Conservation (phyloP, 2,329 filamentous ascomycete genomes). For the Didymella exigua region DNA sequence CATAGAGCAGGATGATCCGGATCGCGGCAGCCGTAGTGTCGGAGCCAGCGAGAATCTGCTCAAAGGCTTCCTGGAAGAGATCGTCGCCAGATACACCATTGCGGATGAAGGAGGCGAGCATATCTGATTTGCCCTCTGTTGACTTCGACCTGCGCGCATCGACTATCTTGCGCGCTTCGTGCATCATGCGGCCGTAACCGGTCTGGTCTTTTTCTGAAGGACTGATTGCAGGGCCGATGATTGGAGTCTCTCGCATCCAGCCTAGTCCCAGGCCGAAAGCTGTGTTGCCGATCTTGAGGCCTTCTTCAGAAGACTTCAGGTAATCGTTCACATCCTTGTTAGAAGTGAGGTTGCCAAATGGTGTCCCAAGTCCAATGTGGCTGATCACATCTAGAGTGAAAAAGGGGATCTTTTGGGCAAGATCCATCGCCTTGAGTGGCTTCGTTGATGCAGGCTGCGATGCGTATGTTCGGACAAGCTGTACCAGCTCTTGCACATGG, state of each 20-base stretch:
- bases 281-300: constrained; percentile 36
- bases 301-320: constrained; percentile 52
- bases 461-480: constrained; percentile 58
- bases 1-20: constrained; percentile 58
- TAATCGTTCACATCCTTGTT: constrained; percentile 57
- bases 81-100: constrained; percentile 51
- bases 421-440: constrained; percentile 51
- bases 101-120: constrained; percentile 60
- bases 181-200: constrained; percentile 44
- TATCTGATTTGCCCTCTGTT: constrained; percentile 54
- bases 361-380: constrained; percentile 57
- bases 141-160: constrained; percentile 54
- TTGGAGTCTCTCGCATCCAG: constrained; percentile 32
- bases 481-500: constrained; percentile 54
- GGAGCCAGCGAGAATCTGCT: constrained; percentile 61
- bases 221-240: constrained; percentile 37
- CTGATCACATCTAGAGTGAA: constrained; percentile 64
- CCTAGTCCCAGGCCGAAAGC: constrained; percentile 35
- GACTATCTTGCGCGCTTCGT: constrained; percentile 36
- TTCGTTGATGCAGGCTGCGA: constrained; percentile 20
- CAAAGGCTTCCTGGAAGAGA: constrained; percentile 51
- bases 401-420: constrained; percentile 56
- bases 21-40: constrained; percentile 64
- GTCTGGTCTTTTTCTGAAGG: constrained; percentile 45
- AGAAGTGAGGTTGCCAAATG: constrained; percentile 59